Base-by-base conservation (phyloP, 192 early-diverging fungal species). In the Backusella mclennaniae region DNA sequence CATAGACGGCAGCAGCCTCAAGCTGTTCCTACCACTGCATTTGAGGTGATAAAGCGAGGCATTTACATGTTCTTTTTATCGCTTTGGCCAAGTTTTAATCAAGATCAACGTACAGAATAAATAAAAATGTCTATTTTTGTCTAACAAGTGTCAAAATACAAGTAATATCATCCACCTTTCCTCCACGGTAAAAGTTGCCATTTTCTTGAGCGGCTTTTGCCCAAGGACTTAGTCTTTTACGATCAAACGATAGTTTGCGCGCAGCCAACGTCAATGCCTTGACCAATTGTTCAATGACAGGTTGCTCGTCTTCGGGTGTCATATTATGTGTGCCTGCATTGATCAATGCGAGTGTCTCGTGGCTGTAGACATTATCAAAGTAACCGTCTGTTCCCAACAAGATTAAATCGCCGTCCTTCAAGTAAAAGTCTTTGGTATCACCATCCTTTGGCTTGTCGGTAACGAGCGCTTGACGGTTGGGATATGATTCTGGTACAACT, bases 101-200 rank as follows among this genome's bases (percentile, higher is more conserved):
- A 74, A 33, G 72, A 73, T 74, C 77, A 68, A 68, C 67, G 9
- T 68, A 31, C 67, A 36, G 33, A 68, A 68, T 36, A 68, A 39
- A 68, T 38, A 17, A 36, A 67, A 36, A 19, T 36, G 19, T 36
- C 14, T 68, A 8, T 68, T 35, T 71, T 71, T 44, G 21, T 71
- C 33, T 35, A 35, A 89, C 88, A 23, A 87, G 69, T 0, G 89
- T 87, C 23, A 88, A 85, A 66, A 90, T 83, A 36, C 85, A 86
- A 8, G 87, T 88, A 33, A 90, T 90, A 59, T 90, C 89, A 35
- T 90, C 89, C 19, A 87, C 74, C 83, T 90, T 90, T 31, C 88
- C 87, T n/a, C 86, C 85, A 33, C 52, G 36, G 67, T 84, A 80
- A 41, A 73, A 77, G 36, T 82, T 86, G 31, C 87, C 78, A 38